These are phyloP conservation scores for Thalia dealbata DNA, from an alignment of 176 grass and related monocot genomes.

Conservation along the genomic window DNA sequence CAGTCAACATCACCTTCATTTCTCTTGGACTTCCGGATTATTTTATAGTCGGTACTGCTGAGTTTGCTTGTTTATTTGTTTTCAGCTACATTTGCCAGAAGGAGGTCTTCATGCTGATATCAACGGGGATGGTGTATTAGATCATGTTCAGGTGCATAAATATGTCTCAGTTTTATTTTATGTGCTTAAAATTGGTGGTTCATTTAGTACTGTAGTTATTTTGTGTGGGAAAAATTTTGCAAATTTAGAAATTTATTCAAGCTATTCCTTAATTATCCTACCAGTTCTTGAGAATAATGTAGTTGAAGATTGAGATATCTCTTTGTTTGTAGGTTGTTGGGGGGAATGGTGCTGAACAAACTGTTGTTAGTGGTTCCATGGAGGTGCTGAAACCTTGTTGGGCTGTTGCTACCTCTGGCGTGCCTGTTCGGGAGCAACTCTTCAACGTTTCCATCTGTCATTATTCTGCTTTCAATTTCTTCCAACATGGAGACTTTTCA, in stretches of 20 bases:
- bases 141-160: conserved; percentile 80
- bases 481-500: conserved; percentile 79
- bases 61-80: conserved; percentile 6
- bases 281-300: neutral
- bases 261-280: neutral
- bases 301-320: neutral
- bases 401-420: conserved; percentile 95
- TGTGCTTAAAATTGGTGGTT: neutral
- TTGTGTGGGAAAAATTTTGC: neutral
- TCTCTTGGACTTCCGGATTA: neutral
- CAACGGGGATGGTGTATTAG: conserved; percentile 95
- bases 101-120: conserved; percentile 94
- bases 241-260: neutral
- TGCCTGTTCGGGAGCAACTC: conserved; percentile 76
- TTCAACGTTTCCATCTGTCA: conserved; percentile 97
- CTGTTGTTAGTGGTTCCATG: conserved; percentile 79
- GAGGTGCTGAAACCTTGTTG: conserved; percentile 91
- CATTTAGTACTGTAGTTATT: neutral
- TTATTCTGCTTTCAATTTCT: conserved; percentile 68
- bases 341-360: conserved; percentile 67
- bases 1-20: neutral
- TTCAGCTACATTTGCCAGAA: conserved; percentile 86
- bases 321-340: conserved; percentile 60
- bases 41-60: neutral
- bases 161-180: conserved; percentile 8